Conservation (phyloP, 768 basidiomycete species). For the Leccinum imitatum region DNA sequence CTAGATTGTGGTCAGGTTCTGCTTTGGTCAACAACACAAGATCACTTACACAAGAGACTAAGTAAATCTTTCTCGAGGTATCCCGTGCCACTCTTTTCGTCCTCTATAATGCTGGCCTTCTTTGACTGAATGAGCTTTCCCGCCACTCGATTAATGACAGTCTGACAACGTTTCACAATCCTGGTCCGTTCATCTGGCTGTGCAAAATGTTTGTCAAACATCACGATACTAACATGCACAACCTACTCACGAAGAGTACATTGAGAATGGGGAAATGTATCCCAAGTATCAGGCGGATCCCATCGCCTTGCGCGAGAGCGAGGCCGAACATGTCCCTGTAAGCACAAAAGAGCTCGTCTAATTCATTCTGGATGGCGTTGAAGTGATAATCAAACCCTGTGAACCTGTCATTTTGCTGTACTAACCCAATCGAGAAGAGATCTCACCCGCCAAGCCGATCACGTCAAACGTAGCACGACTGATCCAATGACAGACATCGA, state of each 20-base stretch:
- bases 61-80: constrained; percentile 74
- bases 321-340: constrained; percentile 86
- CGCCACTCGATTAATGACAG: constrained; percentile 67
- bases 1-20: constrained; percentile 39
- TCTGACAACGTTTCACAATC: constrained; percentile 55
- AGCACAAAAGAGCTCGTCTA: constrained; percentile 74
- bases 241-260: constrained; percentile 52
- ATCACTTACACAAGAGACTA: constrained; percentile 65
- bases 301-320: constrained; percentile 56
- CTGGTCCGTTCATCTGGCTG: constrained; percentile 56
- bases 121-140: constrained; percentile 76
- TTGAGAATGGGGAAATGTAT: constrained; percentile 61
- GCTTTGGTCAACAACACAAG: neutral
- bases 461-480: constrained; percentile 87
- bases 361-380: constrained; percentile 75
- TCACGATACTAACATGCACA: neutral
- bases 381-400: constrained; percentile 86
- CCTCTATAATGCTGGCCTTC: constrained; percentile 68
- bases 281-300: constrained; percentile 45
- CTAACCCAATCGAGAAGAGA: constrained; percentile 2
- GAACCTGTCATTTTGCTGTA: constrained; percentile 2
- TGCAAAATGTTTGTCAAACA: constrained; percentile 3
- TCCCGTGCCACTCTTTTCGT: constrained; percentile 47
- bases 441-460: constrained; percentile 83
- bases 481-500: constrained; percentile 82